These are phyloP conservation scores for Candida parachauliodes DNA, from an alignment of 805 yeast species.

Conservation along the genomic window DNA sequence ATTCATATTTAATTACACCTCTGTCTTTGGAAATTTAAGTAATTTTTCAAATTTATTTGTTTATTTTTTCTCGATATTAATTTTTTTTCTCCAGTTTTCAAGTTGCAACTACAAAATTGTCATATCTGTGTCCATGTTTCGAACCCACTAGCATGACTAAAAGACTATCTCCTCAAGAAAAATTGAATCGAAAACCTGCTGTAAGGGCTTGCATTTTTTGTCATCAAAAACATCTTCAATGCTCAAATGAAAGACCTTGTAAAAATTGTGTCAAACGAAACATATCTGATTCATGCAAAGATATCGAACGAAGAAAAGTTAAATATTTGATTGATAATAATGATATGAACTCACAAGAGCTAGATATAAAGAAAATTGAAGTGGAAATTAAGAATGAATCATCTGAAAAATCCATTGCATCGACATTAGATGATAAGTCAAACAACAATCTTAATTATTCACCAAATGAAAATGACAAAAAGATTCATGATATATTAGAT, in stretches of 20 bases:
- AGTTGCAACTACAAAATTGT: not conserved
- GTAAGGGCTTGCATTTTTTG: slow-evolving; percentile 70
- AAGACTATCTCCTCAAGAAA: slow-evolving; percentile 51
- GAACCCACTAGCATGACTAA: slow-evolving; percentile 67
- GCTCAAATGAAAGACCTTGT: slow-evolving; percentile 69
- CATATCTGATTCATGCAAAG: slow-evolving; percentile 51
- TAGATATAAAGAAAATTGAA: not conserved
- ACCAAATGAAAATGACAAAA: not conserved
- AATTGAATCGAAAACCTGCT: slow-evolving; percentile 56
- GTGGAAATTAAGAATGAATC: not conserved
- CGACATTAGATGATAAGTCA: not conserved
- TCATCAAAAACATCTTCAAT: slow-evolving; percentile 69
- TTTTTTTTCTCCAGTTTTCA: slow-evolving; percentile 2
- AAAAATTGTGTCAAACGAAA: slow-evolving; percentile 65
- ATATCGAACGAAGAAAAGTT: slow-evolving; percentile 53
- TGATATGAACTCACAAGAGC: no score
- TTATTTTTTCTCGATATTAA: no score
- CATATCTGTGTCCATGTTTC: not conserved
- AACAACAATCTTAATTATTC: not conserved
- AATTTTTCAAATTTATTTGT: no score
- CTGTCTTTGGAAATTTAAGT: no score
- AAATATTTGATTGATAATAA: slow-evolving; percentile 25
- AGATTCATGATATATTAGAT: not conserved
- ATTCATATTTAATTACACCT: no score
- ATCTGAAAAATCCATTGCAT: no score